These are phyloP conservation scores for Penicillium glabrum DNA, from an alignment of 2,329 filamentous ascomycete species.

Conservation along the genomic window DNA sequence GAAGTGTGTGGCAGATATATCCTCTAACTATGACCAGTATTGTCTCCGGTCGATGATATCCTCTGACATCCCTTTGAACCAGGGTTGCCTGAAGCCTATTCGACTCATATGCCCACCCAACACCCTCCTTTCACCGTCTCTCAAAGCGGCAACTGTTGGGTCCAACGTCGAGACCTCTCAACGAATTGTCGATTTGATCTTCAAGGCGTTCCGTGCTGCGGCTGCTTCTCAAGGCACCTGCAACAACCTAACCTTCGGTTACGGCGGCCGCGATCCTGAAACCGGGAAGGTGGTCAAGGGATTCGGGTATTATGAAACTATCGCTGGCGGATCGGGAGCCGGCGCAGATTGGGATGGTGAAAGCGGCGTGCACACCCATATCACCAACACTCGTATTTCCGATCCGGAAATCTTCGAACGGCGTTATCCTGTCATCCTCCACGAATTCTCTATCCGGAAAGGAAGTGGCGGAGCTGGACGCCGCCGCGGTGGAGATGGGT, in stretches of 20 bases:
- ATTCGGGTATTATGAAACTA: slow-evolving; percentile 81
- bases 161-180: slow-evolving; percentile 75
- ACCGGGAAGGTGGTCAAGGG: not conserved
- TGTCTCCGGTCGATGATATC: slow-evolving; percentile 69
- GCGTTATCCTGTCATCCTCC: slow-evolving; percentile 70
- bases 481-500: slow-evolving; percentile 70
- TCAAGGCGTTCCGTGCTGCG: slow-evolving; percentile 71
- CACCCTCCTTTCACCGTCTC: slow-evolving; percentile 69
- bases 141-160: slow-evolving; percentile 66
- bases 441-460: slow-evolving; percentile 64
- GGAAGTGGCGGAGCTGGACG: slow-evolving; percentile 65
- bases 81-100: slow-evolving; percentile 73
- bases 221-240: slow-evolving; percentile 72
- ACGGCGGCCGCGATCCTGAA: not conserved
- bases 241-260: slow-evolving; percentile 60
- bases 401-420: slow-evolving; percentile 76
- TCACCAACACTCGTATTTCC: slow-evolving; percentile 82
- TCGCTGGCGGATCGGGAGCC: slow-evolving; percentile 72
- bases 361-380: slow-evolving; percentile 73
- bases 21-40: not conserved
- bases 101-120: slow-evolving; percentile 67
- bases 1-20: not conserved
- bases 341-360: slow-evolving; percentile 71
- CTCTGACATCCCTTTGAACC: slow-evolving; percentile 76
- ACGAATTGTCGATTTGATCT: slow-evolving; percentile 73